Evolutionary conservation across 1,284 basidiomycete genomes (phyloP), one percentile per base, ranked within the genome.

Genomic region (Testicularia cyperi): DNA sequence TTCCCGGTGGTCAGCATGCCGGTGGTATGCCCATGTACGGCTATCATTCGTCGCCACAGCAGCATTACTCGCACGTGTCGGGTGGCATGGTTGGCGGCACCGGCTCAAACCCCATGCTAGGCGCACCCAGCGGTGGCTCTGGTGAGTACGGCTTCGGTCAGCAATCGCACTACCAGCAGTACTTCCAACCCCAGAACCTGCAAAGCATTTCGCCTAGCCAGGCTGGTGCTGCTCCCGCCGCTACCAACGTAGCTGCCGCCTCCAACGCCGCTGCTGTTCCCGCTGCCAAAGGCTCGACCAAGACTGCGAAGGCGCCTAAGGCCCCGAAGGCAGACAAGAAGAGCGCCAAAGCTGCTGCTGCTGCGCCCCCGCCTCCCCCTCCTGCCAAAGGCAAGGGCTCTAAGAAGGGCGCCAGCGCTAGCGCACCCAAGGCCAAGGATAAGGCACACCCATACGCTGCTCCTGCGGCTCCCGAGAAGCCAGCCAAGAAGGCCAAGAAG

Each of bases 11-110:
- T 16, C 60, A 64, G 28, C 44, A 49, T 38, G 29, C 60, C 30
- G 60, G 58, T 8, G 44, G 41, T 20, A 64, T 64, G 60, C 51
- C 60, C 39, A 64, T 64, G 60, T 64, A 64, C 38, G 60, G 49
- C 44, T 64, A 57, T 42, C 54, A 58, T 37, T 51, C 54, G 7
- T 58, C 54, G 24, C 60, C 60, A 6, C 58, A 63, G 42, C 58
- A 62, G 40, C 58, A 63, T 46, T 63, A 63, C 39, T 63, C 58
- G 14, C 58, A 63, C 29, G 58, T 63, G 19, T 44, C 58, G 16
- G 54, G 60, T 13, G 60, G 60, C 26, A 58, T 64, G 54, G 60
- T 64, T 15, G 45, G 54, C 24, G 54, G 49, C 14, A 45, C 60
- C 36, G 60, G 60, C 29, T 53, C 54, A 19, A 64, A 64, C 38